Conservation (phyloP, 306 rosid genomes). For the Vicia faba region DNA sequence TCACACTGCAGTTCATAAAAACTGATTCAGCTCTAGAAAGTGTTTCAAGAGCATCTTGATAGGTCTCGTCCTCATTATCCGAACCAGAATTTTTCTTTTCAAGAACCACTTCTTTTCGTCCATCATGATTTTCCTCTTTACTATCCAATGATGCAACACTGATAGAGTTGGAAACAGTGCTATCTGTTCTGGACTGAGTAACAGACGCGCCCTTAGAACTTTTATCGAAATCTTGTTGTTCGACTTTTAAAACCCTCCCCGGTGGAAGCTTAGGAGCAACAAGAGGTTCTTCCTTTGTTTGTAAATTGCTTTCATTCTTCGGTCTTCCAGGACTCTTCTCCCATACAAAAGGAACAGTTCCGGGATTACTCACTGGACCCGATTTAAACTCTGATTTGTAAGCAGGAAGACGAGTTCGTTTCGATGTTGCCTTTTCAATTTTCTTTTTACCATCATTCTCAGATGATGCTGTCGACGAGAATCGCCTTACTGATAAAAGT, state of each 20-base stretch:
- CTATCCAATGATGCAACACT: slow-evolving; percentile 43
- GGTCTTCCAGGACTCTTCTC: slow-evolving; percentile 84
- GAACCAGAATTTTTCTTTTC: slow-evolving; percentile 48
- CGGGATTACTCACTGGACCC: slow-evolving; percentile 83
- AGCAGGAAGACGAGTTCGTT: slow-evolving; percentile 61
- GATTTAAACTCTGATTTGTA: slow-evolving; percentile 86
- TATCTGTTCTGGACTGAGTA: slow-evolving; percentile 43
- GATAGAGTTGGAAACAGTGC: slow-evolving; percentile 37
- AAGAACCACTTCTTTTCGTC: slow-evolving; percentile 36
- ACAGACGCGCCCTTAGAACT: slow-evolving; percentile 39
- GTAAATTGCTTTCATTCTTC: slow-evolving; percentile 56
- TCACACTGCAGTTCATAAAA: slow-evolving; percentile 76
- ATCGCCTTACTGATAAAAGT: slow-evolving; percentile 76
- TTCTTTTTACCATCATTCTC: slow-evolving; percentile 51
- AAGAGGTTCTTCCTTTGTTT: slow-evolving; percentile 37
- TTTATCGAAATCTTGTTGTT: slow-evolving; percentile 47
- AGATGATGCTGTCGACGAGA: slow-evolving; percentile 48
- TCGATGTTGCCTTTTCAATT: slow-evolving; percentile 50
- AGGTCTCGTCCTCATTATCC: slow-evolving; percentile 68
- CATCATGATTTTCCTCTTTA: slow-evolving; percentile 41
- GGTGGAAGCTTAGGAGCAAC: slow-evolving; percentile 78
- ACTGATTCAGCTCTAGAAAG: slow-evolving; percentile 79
- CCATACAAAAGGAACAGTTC: slow-evolving; percentile 88
- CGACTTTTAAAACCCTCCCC: slow-evolving; percentile 59
- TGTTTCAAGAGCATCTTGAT: slow-evolving; percentile 69